phyloP scores from a whole-genome alignment of 2,329 filamentous ascomycete genomes.

The Fusarium sp. region DNA sequence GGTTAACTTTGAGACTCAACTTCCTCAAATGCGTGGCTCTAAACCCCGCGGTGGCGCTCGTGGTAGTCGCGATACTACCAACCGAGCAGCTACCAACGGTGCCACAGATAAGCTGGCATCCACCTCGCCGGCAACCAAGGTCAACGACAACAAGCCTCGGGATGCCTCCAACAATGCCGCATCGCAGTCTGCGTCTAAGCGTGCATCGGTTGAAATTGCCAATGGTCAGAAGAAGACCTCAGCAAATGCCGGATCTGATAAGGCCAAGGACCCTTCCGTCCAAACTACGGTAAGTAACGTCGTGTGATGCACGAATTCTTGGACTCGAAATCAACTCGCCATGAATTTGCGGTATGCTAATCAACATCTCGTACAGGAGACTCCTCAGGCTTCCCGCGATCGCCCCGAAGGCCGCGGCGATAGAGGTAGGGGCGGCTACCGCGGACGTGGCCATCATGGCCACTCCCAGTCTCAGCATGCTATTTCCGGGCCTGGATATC shows the following conservation, averaged over 20 bases:
- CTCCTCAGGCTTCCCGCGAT: conserved; percentile 45
- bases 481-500: conserved; percentile 45
- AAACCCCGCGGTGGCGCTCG: conserved; percentile 64
- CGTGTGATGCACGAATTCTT: not conserved
- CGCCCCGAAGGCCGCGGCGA: conserved; percentile 56
- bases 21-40: conserved; percentile 66
- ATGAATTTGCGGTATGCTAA: conserved; percentile 2
- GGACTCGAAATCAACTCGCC: not conserved
- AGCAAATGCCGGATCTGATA: conserved; percentile 51
- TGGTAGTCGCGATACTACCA: conserved; percentile 52
- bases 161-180: conserved; percentile 55
- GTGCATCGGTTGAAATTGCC: conserved; percentile 56
- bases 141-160: conserved; percentile 50
- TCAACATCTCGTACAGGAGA: conserved; percentile 42
- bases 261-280: conserved; percentile 56
- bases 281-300: conserved; percentile 54
- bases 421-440: conserved; percentile 58
- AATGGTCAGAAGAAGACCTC: conserved; percentile 58
- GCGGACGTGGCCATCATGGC: conserved; percentile 58
- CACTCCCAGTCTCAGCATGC: conserved; percentile 52
- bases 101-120: conserved; percentile 54
- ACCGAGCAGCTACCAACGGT: conserved; percentile 53
- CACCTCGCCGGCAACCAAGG: conserved; percentile 48
- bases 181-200: conserved; percentile 57
- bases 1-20: conserved; percentile 86